Evolutionary conservation across 2,329 filamentous ascomycete genomes (phyloP), one percentile per base, ranked within the genome.

Genomic region (Xylaria sp.): DNA sequence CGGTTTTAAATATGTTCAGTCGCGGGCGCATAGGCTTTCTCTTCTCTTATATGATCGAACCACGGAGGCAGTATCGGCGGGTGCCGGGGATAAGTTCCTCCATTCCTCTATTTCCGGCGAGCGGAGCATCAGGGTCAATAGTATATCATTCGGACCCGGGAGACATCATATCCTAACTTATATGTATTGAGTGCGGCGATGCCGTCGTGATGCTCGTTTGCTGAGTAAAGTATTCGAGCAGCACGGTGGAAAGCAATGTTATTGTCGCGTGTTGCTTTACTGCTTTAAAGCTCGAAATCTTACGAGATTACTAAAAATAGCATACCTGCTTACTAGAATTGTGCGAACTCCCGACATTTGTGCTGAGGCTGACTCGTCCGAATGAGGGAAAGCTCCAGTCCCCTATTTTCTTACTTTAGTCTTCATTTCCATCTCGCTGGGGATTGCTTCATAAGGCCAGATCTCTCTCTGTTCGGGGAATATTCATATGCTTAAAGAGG

Each of bases 261-360:
- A 25, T 38, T 35, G 15, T 64, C 54, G 40, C 57, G 52, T 54
- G 61, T 61, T 57, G 25, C 17, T 58, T 64, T 61, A 64, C 57
- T 64, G 62, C 49, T 40, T 50, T 28, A n/a, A 54, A 52, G 49
- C 43, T 57, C n/a, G 42, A 33, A 54, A 61, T 64, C 61, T 64
- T 54, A 64, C 62, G 43, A 31, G 15, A 52, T 59, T 62, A 62
- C 63, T 65, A 65, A 65, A 63, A 65, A 65, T 65, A 65, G 56
- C 47, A 4, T n/a, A 9, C 31, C n/a, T 65, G 63, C 63, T 65
- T 65, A 65, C 63, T 65, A 52, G 62, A 47, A 46, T n/a, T 21
- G 31, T 17, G 45, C 17, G 49, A 54, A 42, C 40, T 51, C 35
- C 28, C 49, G n/a, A 25, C 33, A 33, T 38, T n/a, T 57, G 11